These are phyloP conservation scores for Penicillium psychrosexuale DNA, from an alignment of 2,329 filamentous ascomycete genomes.

Conservation along the genomic window DNA sequence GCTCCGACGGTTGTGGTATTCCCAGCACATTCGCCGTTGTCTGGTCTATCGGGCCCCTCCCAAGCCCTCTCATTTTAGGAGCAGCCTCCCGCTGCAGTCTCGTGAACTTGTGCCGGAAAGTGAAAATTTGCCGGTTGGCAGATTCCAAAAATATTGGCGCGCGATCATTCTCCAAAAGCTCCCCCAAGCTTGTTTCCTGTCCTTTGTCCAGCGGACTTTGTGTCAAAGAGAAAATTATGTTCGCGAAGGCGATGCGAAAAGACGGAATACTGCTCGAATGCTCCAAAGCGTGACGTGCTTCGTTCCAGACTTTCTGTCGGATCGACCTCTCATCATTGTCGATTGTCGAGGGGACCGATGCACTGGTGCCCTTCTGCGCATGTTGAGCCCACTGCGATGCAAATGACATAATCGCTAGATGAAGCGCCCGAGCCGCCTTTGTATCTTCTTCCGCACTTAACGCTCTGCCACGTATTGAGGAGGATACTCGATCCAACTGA, in stretches of 20 bases:
- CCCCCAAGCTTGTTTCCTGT: conserved; percentile 14
- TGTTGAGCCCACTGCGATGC: conserved; percentile 42
- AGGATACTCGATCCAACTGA: conserved; percentile 40
- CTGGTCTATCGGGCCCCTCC: not conserved
- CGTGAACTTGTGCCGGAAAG: conserved; percentile 24
- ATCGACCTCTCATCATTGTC: conserved; percentile 38
- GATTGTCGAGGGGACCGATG: conserved; percentile 5
- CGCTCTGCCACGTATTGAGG: conserved; percentile 36
- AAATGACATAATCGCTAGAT: conserved; percentile 45
- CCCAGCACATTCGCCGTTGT: not conserved
- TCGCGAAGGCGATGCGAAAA: conserved; percentile 45
- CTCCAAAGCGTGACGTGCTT: conserved; percentile 41
- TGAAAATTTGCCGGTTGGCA: conserved; percentile 41
- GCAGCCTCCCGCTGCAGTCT: conserved; percentile 13
- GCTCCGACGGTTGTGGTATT: not conserved
- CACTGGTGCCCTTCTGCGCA: conserved; percentile 12
- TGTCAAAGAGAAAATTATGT: conserved; percentile 48
- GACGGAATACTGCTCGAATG: conserved; percentile 43
- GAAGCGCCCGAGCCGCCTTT: conserved; percentile 40
- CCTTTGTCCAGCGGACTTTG: conserved; percentile 37
- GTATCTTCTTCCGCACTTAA: conserved; percentile 39
- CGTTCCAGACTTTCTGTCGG: conserved; percentile 43
- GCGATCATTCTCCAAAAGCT: conserved; percentile 24
- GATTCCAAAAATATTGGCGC: conserved; percentile 41
- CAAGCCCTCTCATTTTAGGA: not conserved